Conservation (phyloP, 1,284 basidiomycete genomes). For the Rhodotorula sp. region DNA sequence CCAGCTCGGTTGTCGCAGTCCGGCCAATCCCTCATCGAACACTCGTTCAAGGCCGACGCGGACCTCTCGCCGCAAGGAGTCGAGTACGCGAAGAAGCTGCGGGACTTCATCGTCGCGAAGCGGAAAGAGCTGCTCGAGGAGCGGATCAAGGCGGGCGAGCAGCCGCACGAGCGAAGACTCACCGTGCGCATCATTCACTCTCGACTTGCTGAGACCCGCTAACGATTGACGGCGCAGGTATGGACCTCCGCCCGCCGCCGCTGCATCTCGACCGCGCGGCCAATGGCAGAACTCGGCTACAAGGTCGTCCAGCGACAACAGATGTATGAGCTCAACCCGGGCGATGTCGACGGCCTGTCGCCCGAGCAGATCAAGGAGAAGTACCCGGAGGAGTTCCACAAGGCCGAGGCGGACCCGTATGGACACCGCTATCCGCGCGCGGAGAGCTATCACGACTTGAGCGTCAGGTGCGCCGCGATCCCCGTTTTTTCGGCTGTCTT, state of each 20-base stretch:
- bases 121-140: slow-evolving; percentile 43
- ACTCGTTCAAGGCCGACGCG: slow-evolving; percentile 97
- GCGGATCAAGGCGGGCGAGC: slow-evolving; percentile 32
- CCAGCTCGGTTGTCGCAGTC: slow-evolving; percentile 54
- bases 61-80: slow-evolving; percentile 91
- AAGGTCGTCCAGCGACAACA: slow-evolving; percentile 86
- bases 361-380: slow-evolving; percentile 83
- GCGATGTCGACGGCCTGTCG: slow-evolving; percentile 73
- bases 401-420: slow-evolving; percentile 89
- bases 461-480: slow-evolving; percentile 53
- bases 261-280: slow-evolving; percentile 93
- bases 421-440: slow-evolving; percentile 80
- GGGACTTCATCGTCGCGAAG: slow-evolving; percentile 46
- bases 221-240: slow-evolving; percentile 58
- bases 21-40: slow-evolving; percentile 93
- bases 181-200: slow-evolving; percentile 15
- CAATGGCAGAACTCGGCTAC: slow-evolving; percentile 68
- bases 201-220: background rate
- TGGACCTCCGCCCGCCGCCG: slow-evolving; percentile 94
- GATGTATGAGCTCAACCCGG: slow-evolving; percentile 96
- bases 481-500: background rate
- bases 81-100: slow-evolving; percentile 77
- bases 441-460: slow-evolving; percentile 88
- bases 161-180: slow-evolving; percentile 23
- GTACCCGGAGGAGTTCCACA: slow-evolving; percentile 91